Base-by-base conservation (phyloP, 2,329 filamentous ascomycete genomes). In the Aspergillus pseudotamarii region DNA sequence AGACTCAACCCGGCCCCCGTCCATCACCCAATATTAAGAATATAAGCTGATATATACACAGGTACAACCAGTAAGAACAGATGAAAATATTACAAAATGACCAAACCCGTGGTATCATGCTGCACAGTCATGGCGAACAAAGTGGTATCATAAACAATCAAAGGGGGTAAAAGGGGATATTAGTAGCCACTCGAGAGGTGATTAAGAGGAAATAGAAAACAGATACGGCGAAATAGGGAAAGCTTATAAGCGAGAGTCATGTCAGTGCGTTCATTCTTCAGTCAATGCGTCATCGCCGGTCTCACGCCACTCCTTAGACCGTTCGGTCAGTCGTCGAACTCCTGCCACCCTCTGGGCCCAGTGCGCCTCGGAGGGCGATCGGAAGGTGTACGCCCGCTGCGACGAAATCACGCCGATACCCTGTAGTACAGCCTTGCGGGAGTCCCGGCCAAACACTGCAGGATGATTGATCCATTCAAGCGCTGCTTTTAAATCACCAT, bases 401-500 rank as follows among this genome's bases (percentile, higher is more conserved):
- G 92, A 96, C 73, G 92, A 95, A 71, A 99, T 97, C 65, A 98
- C 94, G 8, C 95, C 94, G 69, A 99, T 98, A 19, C 94, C 93
- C 78, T 99, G 95, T 28, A 99, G 84, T 2, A 99, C 94, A 5
- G 94, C 93, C 82, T 99, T 99, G 72, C 95, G 89, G 62, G 92
- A 95, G 76, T 99, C 95, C 43, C 95, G 89, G 10, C 91, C 90
- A 75, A 99, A 99, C 2, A 98, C 92, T 2, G 94, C 94, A 1
- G 95, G 95, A 73, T 99, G 95, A 75, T 91, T 93, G 78, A 99
- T 98, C 95, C 95, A 99, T 79, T 99, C 95, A 19, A 99, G 82
- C 57, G 91, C 92, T 38, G 91, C 88, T 76, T 97, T 93, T 38
- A 99, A 86, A 77, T 99, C 95, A 1, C 91, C 88, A 76, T 99